phyloP scores from a whole-genome alignment of 164 flowering plant genomes.

The Tetracentron sinense region DNA sequence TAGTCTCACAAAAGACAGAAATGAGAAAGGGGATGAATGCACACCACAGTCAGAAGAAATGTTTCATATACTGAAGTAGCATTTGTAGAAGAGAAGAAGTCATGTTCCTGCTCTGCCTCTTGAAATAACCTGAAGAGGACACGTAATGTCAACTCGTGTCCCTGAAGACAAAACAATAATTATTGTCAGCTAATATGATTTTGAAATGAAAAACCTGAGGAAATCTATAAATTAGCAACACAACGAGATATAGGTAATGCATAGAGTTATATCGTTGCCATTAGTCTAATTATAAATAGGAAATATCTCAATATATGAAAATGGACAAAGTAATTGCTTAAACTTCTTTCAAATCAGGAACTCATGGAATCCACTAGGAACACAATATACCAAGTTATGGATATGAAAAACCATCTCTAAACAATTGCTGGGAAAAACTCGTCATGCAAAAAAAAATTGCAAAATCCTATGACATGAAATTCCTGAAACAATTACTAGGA shows the following conservation, averaged over 20 bases:
- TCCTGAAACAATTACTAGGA: too few relatives aligned
- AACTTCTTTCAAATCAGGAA: not conserved
- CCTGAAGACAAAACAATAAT: slow-evolving; percentile 55
- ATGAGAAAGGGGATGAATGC: slow-evolving; percentile 24
- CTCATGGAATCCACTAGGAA: too few relatives aligned
- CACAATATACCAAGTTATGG: not conserved
- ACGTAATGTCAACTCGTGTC: slow-evolving; percentile 94
- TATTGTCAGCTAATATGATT: slow-evolving; percentile 6
- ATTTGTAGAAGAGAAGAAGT: slow-evolving; percentile 82
- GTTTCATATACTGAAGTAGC: slow-evolving; percentile 82
- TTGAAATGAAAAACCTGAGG: not conserved
- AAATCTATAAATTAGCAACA: not conserved
- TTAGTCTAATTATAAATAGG: too few relatives aligned
- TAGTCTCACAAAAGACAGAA: not conserved
- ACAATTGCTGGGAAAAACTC: too few relatives aligned
- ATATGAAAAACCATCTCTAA: too few relatives aligned
- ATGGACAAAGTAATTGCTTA: not conserved
- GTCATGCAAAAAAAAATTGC: too few relatives aligned
- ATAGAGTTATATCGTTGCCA: too few relatives aligned
- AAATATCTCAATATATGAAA: not conserved
- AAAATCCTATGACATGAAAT: too few relatives aligned
- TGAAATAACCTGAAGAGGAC: slow-evolving; percentile 86
- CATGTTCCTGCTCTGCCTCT: slow-evolving; percentile 81
- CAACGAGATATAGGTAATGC: not conserved
- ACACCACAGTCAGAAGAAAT: slow-evolving; percentile 78